phyloP scores from a whole-genome alignment of 2,329 filamentous ascomycete genomes.

The Aspergillus hortae region DNA sequence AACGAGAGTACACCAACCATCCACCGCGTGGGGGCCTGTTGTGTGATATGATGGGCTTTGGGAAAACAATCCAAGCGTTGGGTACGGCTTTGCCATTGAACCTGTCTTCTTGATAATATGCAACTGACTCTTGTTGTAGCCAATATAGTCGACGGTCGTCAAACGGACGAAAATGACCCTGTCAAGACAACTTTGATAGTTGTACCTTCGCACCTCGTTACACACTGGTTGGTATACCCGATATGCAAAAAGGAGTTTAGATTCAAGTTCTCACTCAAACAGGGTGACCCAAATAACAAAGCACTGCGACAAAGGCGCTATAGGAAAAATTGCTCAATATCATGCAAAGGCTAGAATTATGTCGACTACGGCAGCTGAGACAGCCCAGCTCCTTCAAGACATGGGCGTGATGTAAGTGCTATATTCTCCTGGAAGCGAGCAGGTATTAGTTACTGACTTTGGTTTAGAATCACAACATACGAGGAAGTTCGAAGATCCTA shows the following conservation, averaged over 20 bases:
- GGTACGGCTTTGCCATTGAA: slow-evolving; percentile 13
- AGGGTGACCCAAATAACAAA: slow-evolving; percentile 29
- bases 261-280: background rate
- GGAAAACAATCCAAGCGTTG: slow-evolving; percentile 38
- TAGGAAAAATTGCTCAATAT: slow-evolving; percentile 24
- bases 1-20: slow-evolving; percentile 22
- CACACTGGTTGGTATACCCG: slow-evolving; percentile 37
- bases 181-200: slow-evolving; percentile 36
- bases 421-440: background rate
- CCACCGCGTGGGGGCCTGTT: slow-evolving; percentile 31
- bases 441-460: slow-evolving; percentile 3
- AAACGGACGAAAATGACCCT: slow-evolving; percentile 11
- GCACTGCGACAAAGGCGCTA: slow-evolving; percentile 24
- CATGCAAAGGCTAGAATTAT: slow-evolving; percentile 18
- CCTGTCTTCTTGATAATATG: background rate
- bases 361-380: slow-evolving; percentile 11
- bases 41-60: slow-evolving; percentile 42
- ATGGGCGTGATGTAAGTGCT: slow-evolving; percentile 23
- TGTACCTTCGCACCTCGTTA: slow-evolving; percentile 29
- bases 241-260: background rate
- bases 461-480: slow-evolving; percentile 37
- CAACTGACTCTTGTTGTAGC: slow-evolving; percentile 16
- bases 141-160: slow-evolving; percentile 35
- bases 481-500: slow-evolving; percentile 33
- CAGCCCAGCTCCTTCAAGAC: slow-evolving; percentile 13